Evolutionary conservation across 306 rosid genomes (phyloP).

Genomic region (Trichosanthes cucumerina): DNA sequence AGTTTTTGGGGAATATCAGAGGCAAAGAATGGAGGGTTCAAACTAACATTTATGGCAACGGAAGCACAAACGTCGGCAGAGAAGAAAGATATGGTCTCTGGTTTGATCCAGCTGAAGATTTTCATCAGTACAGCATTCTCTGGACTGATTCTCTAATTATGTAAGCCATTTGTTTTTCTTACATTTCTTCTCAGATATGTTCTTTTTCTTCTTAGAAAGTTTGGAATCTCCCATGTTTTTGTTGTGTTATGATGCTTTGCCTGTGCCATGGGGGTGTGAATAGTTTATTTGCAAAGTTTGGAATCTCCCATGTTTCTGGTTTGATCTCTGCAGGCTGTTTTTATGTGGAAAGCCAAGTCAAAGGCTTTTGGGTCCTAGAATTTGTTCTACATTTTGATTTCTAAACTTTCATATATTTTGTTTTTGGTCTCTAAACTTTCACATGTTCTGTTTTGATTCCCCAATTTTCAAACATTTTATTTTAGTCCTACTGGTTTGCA

Average conservation of each 20-base stretch:
- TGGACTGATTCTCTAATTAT: slow-evolving; percentile 80
- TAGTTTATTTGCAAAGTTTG: background rate
- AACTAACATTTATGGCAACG: slow-evolving; percentile 95
- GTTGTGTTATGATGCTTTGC: background rate
- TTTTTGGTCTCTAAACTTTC: background rate
- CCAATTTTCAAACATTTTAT: background rate
- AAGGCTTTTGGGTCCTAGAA: background rate
- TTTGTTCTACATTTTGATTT: background rate
- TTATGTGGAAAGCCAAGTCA: background rate
- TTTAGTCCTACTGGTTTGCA: background rate
- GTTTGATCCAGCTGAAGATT: slow-evolving; percentile 93
- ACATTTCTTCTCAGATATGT: background rate
- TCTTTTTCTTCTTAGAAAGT: background rate
- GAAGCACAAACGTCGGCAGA: slow-evolving; percentile 82
- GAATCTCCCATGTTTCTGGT: background rate
- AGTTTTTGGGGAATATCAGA: slow-evolving; percentile 86
- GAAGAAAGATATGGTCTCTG: slow-evolving; percentile 82
- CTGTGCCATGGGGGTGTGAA: background rate
- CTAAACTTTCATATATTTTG: background rate
- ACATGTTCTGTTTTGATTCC: background rate
- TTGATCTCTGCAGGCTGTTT: background rate
- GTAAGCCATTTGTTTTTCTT: slow-evolving; percentile 32
- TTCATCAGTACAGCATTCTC: slow-evolving; percentile 76
- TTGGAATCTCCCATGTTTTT: background rate
- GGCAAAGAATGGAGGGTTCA: slow-evolving; percentile 95